Conservation (phyloP, 108 stramenopile species). For the Cyclotella cryptica region DNA sequence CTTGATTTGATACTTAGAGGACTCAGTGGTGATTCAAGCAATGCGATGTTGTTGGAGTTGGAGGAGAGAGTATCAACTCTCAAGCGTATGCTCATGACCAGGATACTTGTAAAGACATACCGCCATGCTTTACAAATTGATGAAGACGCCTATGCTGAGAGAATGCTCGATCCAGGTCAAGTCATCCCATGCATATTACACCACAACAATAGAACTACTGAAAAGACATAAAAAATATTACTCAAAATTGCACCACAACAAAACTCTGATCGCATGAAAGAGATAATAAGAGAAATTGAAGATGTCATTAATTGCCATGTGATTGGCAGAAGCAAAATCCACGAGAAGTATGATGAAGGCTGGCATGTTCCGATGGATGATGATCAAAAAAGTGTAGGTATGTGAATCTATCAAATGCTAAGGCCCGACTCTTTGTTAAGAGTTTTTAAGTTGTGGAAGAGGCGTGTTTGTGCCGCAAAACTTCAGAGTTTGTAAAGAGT, state of each 20-base stretch:
- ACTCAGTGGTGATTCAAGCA: not conserved
- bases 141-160: not conserved
- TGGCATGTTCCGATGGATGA: no score
- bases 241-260: not conserved
- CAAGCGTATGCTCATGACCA: no score
- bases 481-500: no score
- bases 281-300: no score
- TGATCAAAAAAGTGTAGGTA: not conserved
- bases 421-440: not conserved
- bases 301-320: no score
- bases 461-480: no score
- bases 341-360: no score
- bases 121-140: not conserved
- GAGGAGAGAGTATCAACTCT: not conserved
- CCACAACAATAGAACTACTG: no score
- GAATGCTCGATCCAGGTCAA: not conserved
- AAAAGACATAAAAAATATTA: not conserved
- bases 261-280: no score
- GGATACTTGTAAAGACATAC: no score
- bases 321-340: no score
- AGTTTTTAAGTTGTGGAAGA: not conserved
- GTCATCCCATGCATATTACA: no score
- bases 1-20: not conserved
- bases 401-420: not conserved
- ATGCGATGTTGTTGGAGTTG: not conserved